These are phyloP conservation scores for Meyerozyma guilliermondii DNA, from an alignment of 1,139 yeast genomes.

Conservation along the genomic window DNA sequence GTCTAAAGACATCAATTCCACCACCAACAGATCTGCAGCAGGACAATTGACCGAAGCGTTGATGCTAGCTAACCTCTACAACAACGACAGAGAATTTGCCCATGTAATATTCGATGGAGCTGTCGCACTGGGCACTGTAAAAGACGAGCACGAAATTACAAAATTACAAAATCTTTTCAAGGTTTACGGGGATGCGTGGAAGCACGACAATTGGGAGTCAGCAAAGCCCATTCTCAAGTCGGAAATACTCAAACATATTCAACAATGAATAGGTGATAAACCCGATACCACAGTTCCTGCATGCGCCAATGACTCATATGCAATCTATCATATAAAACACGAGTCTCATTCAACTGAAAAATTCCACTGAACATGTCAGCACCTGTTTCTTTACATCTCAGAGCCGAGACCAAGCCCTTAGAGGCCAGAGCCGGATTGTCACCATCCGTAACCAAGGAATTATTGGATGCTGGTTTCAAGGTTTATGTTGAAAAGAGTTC, in stretches of 20 bases:
- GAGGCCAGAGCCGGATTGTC: conserved; percentile 16
- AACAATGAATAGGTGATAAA: not conserved
- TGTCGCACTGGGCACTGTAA: conserved; percentile 32
- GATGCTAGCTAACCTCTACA: conserved; percentile 42
- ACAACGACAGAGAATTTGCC: conserved; percentile 59
- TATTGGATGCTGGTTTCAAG: conserved; percentile 14
- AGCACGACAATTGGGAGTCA: conserved; percentile 23
- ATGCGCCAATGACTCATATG: not conserved
- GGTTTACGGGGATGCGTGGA: conserved; percentile 52
- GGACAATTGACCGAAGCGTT: conserved; percentile 52
- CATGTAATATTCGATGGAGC: conserved; percentile 56
- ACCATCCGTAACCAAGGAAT: conserved; percentile 13
- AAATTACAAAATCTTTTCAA: conserved; percentile 44
- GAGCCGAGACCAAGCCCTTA: conserved; percentile 16
- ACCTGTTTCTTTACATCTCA: conserved; percentile 11
- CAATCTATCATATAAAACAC: not conserved
- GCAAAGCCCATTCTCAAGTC: conserved; percentile 16
- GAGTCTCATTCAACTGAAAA: not conserved
- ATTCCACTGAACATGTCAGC: not conserved
- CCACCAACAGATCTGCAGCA: conserved; percentile 34
- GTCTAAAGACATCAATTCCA: conserved; percentile 28
- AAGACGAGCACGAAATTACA: conserved; percentile 38
- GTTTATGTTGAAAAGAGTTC: conserved; percentile 13
- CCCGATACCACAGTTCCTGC: not conserved
- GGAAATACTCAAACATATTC: not conserved